Percentiles rank a stretch among this genome's conserved stretches.
phyloP scores from a whole-genome alignment of 257 asterid genomes.

The Solanum tarapatanum region DNA sequence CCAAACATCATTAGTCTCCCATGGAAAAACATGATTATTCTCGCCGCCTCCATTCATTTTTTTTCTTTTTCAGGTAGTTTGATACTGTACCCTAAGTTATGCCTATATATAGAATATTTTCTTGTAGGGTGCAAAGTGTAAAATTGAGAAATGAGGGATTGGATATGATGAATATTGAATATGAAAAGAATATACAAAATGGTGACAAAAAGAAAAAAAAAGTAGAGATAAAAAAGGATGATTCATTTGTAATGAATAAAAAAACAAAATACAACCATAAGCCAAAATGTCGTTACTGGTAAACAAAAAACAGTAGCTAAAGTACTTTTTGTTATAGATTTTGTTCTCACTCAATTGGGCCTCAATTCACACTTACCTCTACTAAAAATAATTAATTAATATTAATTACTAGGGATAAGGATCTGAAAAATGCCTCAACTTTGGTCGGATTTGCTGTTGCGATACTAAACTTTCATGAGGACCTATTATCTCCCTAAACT shows the following conservation, averaged over 20 bases:
- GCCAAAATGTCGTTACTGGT: slow-evolving; percentile 39
- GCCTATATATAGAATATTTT: background rate
- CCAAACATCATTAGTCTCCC: slow-evolving; percentile 37
- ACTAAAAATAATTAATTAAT: background rate
- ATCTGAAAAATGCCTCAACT: too few species aligned
- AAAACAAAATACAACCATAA: slow-evolving; percentile 17
- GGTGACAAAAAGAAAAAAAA: background rate
- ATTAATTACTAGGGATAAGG: background rate
- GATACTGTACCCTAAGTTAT: background rate
- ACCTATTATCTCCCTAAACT: too few species aligned
- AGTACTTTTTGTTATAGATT: background rate
- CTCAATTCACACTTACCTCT: background rate
- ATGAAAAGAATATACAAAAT: background rate
- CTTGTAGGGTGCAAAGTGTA: background rate
- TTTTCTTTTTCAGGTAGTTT: background rate
- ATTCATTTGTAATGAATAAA: background rate
- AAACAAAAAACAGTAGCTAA: slow-evolving; percentile 21
- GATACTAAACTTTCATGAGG: too few species aligned
- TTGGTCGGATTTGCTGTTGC: too few species aligned
- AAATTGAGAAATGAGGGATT: background rate
- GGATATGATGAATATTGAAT: background rate
- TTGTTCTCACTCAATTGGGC: background rate
- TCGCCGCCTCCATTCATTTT: slow-evolving; percentile 24
- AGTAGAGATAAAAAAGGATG: slow-evolving; percentile 4
- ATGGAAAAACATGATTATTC: slow-evolving; percentile 8